Percentiles rank a stretch among this genome's conserved stretches.
These are phyloP conservation scores for Neurospora sp. DNA, from an alignment of 2,329 filamentous ascomycete genomes.

Conservation along the genomic window DNA sequence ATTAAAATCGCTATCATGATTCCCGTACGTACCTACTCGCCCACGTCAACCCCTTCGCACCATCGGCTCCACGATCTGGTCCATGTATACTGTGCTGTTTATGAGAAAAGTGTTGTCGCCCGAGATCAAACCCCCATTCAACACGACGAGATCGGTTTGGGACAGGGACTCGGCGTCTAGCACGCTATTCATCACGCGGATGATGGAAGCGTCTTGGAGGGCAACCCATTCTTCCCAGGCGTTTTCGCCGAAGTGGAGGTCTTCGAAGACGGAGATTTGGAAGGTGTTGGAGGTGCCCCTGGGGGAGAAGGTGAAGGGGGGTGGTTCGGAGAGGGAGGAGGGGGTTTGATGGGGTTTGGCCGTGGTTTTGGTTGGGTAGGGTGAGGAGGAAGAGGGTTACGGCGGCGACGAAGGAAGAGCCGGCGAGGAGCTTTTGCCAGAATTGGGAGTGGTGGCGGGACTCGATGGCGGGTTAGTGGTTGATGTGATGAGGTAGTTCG, in stretches of 20 bases:
- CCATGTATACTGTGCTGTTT: constrained; percentile 38
- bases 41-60: constrained; percentile 37
- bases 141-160: constrained; percentile 40
- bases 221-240: constrained; percentile 29
- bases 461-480: not conserved
- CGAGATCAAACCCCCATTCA: constrained; percentile 56
- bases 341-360: not conserved
- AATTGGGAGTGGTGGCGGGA: not conserved
- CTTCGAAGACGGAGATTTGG: constrained; percentile 52
- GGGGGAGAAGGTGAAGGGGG: constrained; percentile 23
- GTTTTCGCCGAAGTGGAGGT: constrained; percentile 63
- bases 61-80: constrained; percentile 39
- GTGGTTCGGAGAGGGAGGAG: not conserved
- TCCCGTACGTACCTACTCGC: constrained; percentile 47
- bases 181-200: constrained; percentile 26
- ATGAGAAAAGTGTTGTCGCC: constrained; percentile 39
- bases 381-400: not conserved
- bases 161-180: constrained; percentile 21
- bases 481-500: not conserved
- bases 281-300: constrained; percentile 33
- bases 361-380: not conserved
- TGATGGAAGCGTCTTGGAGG: constrained; percentile 26
- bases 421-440: not conserved
- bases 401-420: not conserved
- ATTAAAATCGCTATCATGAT: constrained; percentile 42